Percentiles rank a stretch among this genome's conserved stretches.
Evolutionary conservation across 306 rosid genomes (phyloP).

Genomic region (Canavalia ensiformis): DNA sequence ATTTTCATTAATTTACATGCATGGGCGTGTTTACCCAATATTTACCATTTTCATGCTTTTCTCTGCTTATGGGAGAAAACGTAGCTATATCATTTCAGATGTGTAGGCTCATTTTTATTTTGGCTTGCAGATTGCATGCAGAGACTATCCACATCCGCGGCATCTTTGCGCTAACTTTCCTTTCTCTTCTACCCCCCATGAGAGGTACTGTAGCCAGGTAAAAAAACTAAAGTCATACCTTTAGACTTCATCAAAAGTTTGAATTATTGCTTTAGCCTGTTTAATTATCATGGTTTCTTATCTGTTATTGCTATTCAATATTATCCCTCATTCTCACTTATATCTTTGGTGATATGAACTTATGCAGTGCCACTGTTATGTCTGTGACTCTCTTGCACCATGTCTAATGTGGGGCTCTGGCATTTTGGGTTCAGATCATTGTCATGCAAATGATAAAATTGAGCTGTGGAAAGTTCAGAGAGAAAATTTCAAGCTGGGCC

Average conservation of each 20-base stretch:
- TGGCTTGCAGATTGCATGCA: conserved; percentile 77
- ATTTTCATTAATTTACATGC: background rate
- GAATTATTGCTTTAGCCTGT: background rate
- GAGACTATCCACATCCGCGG: conserved; percentile 87
- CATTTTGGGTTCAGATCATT: conserved; percentile 58
- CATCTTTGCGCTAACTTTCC: conserved; percentile 79
- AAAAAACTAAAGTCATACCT: conserved; percentile 40
- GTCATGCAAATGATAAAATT: conserved; percentile 78
- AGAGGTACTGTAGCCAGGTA: conserved; percentile 68
- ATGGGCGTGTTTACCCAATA: background rate
- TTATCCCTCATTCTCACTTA: conserved; percentile 38
- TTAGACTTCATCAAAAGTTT: conserved; percentile 18
- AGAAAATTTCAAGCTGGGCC: conserved; percentile 52
- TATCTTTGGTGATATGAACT: conserved; percentile 33
- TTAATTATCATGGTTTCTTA: conserved; percentile 3
- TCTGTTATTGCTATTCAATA: conserved; percentile 19
- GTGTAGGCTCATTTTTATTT: conserved; percentile 32
- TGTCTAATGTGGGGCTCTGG: conserved; percentile 71
- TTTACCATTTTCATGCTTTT: conserved; percentile 6
- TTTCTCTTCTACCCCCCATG: conserved; percentile 74
- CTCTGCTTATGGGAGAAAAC: conserved; percentile 29
- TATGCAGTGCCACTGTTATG: conserved; percentile 90
- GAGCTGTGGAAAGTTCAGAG: conserved; percentile 70
- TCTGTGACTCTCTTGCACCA: conserved; percentile 82
- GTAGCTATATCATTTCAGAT: conserved; percentile 34